Evolutionary conservation across 306 rosid species (phyloP).

Genomic region (Rubus parviflorus): DNA sequence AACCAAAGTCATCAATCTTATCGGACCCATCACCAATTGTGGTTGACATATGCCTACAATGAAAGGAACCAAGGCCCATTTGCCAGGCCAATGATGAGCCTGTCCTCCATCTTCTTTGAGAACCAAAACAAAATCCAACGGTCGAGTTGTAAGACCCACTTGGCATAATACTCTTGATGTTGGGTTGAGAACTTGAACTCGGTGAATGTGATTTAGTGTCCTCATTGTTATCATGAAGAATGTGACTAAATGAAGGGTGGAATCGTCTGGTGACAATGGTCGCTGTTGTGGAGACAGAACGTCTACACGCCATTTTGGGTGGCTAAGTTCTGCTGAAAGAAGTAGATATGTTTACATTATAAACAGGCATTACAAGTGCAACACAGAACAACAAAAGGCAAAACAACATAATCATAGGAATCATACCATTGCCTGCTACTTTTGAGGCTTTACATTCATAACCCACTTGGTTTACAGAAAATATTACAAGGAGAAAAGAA

Average conservation of each 20-base stretch:
- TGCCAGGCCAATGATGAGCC: conserved; percentile 25
- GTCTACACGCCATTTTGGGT: conserved; percentile 69
- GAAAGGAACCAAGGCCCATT: conserved; percentile 40
- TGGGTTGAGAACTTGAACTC: conserved; percentile 22
- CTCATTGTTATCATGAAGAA: conserved; percentile 44
- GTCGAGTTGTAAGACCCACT: conserved; percentile 28
- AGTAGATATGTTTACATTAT: neutral
- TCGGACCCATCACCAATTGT: conserved; percentile 48
- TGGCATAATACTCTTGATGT: conserved; percentile 4
- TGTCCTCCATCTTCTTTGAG: conserved; percentile 29
- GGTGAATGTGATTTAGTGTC: conserved; percentile 39
- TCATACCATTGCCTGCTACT: neutral
- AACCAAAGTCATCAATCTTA: conserved; percentile 45
- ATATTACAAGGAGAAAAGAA: neutral
- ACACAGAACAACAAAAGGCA: neutral
- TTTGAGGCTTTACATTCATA: neutral
- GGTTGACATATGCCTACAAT: conserved; percentile 75
- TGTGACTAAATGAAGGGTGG: conserved; percentile 57
- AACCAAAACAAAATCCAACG: conserved; percentile 47
- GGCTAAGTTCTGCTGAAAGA: conserved; percentile 9
- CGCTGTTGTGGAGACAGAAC: conserved; percentile 59
- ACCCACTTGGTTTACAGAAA: neutral
- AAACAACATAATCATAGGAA: neutral
- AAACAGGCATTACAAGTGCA: neutral
- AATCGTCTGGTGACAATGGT: conserved; percentile 48